phyloP scores from a whole-genome alignment of 148 eudicot genomes.

The Rheum nobile region DNA sequence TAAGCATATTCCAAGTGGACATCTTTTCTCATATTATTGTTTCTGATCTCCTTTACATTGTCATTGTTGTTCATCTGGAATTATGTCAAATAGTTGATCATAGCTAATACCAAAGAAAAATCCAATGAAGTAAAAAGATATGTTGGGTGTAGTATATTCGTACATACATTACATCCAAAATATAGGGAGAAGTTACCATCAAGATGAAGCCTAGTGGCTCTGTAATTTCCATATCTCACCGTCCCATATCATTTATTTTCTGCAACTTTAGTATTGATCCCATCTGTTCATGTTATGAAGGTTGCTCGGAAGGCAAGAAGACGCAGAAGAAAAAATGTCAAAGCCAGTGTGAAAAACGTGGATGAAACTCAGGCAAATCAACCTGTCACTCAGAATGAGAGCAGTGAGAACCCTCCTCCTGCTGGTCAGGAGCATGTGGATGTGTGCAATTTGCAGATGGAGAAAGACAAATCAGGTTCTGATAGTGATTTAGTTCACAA shows the following conservation, averaged over 20 bases:
- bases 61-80: neutral
- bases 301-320: constrained; percentile 69
- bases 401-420: constrained; percentile 17
- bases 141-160: neutral
- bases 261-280: neutral
- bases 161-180: neutral
- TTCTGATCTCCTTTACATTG: neutral
- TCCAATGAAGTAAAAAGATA: neutral
- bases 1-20: neutral
- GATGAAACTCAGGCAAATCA: constrained; percentile 27
- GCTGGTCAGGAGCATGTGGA: constrained; percentile 19
- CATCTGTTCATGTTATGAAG: constrained; percentile 25
- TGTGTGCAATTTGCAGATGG: constrained; percentile 15
- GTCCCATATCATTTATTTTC: neutral
- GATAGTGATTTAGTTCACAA: constrained; percentile 18
- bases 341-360: constrained; percentile 11
- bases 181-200: neutral
- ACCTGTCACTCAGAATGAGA: constrained; percentile 22
- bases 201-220: neutral
- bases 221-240: neutral
- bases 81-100: neutral
- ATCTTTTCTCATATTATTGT: neutral
- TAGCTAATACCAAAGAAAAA: neutral
- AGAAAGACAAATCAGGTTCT: constrained; percentile 16
- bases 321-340: constrained; percentile 36